phyloP scores from a whole-genome alignment of 2,329 filamentous ascomycete genomes.

The Lachnellula arida region DNA sequence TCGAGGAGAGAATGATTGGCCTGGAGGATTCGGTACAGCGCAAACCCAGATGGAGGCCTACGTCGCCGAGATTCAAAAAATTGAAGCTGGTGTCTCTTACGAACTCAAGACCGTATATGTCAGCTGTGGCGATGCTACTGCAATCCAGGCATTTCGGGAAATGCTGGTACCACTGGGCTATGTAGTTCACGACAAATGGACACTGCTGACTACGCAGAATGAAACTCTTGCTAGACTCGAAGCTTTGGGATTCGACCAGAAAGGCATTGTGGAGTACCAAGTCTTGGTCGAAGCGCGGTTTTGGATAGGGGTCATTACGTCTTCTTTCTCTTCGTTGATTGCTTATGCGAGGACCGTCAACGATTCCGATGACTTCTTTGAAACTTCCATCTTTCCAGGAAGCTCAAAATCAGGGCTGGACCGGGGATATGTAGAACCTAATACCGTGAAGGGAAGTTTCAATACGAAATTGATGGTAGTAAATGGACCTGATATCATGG shows the following conservation, averaged over 20 bases:
- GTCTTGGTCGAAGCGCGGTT: constrained; percentile 10
- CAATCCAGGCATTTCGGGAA: constrained; percentile 9
- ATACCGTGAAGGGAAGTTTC: constrained; percentile 6
- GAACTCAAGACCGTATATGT: constrained; percentile 6
- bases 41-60: constrained; percentile 8
- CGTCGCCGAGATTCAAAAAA: constrained; percentile 3
- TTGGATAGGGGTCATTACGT: constrained; percentile 10
- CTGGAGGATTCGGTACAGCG: constrained; percentile 5
- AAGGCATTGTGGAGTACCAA: constrained; percentile 14
- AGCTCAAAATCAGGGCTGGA: not conserved
- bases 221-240: constrained; percentile 4
- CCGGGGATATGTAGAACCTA: not conserved
- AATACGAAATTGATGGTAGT: constrained; percentile 13
- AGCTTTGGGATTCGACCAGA: constrained; percentile 11
- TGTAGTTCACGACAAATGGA: constrained; percentile 10
- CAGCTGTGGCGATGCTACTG: constrained; percentile 7
- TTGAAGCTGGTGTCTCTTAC: not conserved
- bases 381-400: constrained; percentile 7
- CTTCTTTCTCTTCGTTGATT: constrained; percentile 11
- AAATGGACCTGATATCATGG: constrained; percentile 15
- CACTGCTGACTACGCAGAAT: constrained; percentile 1
- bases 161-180: constrained; percentile 8
- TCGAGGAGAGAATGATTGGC: constrained; percentile 15
- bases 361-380: constrained; percentile 9
- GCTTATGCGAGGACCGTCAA: constrained; percentile 11